Base-by-base conservation (phyloP, 1,284 basidiomycete species). In the Tilletia indica region DNA sequence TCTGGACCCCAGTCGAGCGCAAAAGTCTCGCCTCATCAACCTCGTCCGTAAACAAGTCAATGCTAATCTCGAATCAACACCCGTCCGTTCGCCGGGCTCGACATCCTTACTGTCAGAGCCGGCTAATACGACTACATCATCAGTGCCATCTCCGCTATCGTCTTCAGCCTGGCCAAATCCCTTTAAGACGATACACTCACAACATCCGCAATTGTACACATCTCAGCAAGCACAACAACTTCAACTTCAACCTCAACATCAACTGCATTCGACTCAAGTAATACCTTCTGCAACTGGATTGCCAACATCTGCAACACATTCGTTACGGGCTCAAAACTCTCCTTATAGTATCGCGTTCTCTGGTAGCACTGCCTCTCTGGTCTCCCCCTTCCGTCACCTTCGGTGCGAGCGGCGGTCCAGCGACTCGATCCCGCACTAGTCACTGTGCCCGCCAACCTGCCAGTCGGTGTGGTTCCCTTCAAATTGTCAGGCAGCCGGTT, bases 11-110 rank as follows among this genome's bases (percentile, higher is more conserved):
- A 71, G 71, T 42, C 70, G 77, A 2, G 78, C 79, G 4, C 71
- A 73, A n/a, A 80, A 80, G 63, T 77, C 75, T 21, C 48, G 78
- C 0, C 70, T 81, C 19, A 56, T 81, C 34, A 81, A 76, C 51
- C 67, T 77, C 49, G 75, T 81, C 56, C 75, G 76, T 68, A 81
- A 81, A 69, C 76, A 77, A 58, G 74, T 81, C 54, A 77, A 68
- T 21, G 68, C 77, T 5, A 75, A 74, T 12, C 47, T 80, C 48
- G 72, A 71, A 4, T 78, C 77, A 11, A 77, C 72, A 45, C 70
- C 73, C 2, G 71, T 72, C 12, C 11, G 31, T 2, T 51, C 21
- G 19, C 63, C 68, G 39, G 67, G 70, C 51, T 45, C 56, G 8
- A 12, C 54, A 21, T 42, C 51, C 4, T 31, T 39, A 4, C 21